A percentile compares a stretch with the other conserved stretches of the same genome.
phyloP scores from a whole-genome alignment of 495 filamentous ascomycete species.

The Geopyxis carbonaria region DNA sequence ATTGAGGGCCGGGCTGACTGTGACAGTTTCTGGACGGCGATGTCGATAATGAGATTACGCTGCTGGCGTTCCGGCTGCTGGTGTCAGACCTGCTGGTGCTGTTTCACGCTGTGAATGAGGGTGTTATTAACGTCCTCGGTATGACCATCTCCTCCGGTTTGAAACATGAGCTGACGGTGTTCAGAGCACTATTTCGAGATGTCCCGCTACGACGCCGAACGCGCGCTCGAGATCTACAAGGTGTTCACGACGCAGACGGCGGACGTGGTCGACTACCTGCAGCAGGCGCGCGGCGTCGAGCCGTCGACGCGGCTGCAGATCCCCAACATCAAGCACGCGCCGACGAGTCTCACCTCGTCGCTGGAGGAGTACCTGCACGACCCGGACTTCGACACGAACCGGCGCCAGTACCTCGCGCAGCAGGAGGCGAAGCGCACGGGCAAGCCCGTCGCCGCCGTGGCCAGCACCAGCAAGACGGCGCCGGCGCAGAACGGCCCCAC shows the following conservation, averaged over 20 bases:
- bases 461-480: conserved; percentile 17
- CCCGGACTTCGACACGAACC: conserved; percentile 86
- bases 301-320: conserved; percentile 83
- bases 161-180: conserved; percentile 11
- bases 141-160: conserved; percentile 17
- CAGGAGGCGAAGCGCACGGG: conserved; percentile 61
- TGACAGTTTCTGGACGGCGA: conserved; percentile 65
- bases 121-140: conserved; percentile 94
- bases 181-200: conserved; percentile 96
- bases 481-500: conserved; percentile 21
- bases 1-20: conserved; percentile 1
- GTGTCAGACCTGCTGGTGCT: conserved; percentile 79
- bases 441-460: conserved; percentile 21
- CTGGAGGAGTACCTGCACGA: conserved; percentile 93
- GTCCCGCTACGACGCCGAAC: conserved; percentile 82
- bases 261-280: conserved; percentile 75
- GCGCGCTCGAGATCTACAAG: conserved; percentile 83
- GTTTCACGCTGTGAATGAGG: conserved; percentile 93
- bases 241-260: conserved; percentile 86
- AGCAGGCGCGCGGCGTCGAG: conserved; percentile 74
- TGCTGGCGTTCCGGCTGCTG: conserved; percentile 86
- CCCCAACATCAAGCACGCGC: conserved; percentile 93
- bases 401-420: conserved; percentile 74
- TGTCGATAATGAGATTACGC: conserved; percentile 89
- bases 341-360: conserved; percentile 70